These are phyloP conservation scores for Echria macrotheca DNA, from an alignment of 495 filamentous ascomycete genomes.

Conservation along the genomic window DNA sequence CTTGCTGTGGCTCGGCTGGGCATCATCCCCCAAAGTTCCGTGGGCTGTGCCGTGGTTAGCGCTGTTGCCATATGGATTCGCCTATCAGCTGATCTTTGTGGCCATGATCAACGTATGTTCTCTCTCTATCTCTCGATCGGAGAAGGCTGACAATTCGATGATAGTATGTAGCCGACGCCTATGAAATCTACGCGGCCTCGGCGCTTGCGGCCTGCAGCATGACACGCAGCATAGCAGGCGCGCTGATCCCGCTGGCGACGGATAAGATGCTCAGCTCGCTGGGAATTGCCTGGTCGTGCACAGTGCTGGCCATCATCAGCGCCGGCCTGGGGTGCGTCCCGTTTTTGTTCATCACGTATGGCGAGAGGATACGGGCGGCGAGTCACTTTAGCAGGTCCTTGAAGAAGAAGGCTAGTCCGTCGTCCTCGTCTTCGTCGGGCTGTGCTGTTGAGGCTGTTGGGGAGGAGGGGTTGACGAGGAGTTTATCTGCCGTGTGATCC, in stretches of 20 bases:
- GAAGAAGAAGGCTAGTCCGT: slow-evolving; percentile 3
- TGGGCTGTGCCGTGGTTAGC: slow-evolving; percentile 58
- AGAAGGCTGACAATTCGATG: not conserved
- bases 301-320: slow-evolving; percentile 22
- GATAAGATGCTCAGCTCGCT: slow-evolving; percentile 22
- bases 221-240: slow-evolving; percentile 52
- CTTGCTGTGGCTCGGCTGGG: slow-evolving; percentile 68
- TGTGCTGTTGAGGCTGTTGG: not conserved
- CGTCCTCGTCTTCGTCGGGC: too few species aligned
- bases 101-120: slow-evolving; percentile 48
- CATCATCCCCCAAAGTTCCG: slow-evolving; percentile 47
- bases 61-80: slow-evolving; percentile 58
- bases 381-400: slow-evolving; percentile 18
- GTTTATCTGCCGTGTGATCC: slow-evolving; percentile 17
- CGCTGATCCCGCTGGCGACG: slow-evolving; percentile 41
- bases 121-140: not conserved
- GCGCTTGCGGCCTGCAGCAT: slow-evolving; percentile 58
- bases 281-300: slow-evolving; percentile 25
- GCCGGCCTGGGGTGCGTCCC: slow-evolving; percentile 21
- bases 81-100: slow-evolving; percentile 60
- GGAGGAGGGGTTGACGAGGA: slow-evolving; percentile 7
- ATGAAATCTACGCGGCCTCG: slow-evolving; percentile 60
- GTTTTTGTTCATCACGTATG: slow-evolving; percentile 25
- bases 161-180: slow-evolving; percentile 63
- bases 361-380: slow-evolving; percentile 15